Conservation (phyloP, 2,329 filamentous ascomycete species). For the Sporothrix sp. region DNA sequence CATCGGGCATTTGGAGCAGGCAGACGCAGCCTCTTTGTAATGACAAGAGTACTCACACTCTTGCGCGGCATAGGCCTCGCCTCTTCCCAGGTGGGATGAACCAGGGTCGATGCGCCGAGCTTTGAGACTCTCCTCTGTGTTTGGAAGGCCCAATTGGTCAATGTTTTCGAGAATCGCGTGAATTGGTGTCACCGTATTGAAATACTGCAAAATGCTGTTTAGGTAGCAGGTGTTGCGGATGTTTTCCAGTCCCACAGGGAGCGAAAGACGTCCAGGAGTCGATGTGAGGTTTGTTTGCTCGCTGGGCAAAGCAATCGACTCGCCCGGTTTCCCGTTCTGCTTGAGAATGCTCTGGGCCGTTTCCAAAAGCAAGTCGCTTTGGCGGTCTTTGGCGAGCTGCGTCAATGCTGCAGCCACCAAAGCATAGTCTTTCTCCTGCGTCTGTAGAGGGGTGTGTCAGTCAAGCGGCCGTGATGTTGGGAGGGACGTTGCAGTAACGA, state of each 20-base stretch:
- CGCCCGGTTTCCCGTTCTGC: not conserved
- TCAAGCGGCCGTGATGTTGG: not conserved
- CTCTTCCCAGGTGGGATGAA: conserved; percentile 14
- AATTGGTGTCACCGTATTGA: conserved; percentile 78
- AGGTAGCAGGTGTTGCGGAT: conserved; percentile 98
- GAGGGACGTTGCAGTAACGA: too few relatives aligned
- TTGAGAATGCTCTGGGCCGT: not conserved
- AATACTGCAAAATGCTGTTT: conserved; percentile 91
- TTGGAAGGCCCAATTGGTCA: conserved; percentile 58
- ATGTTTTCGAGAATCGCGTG: conserved; percentile 72
- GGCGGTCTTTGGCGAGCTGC: conserved; percentile 10
- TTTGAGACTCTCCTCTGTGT: conserved; percentile 52
- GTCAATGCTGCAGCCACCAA: conserved; percentile 15
- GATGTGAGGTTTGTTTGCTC: not conserved
- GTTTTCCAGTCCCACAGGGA: conserved; percentile 81
- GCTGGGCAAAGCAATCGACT: not conserved
- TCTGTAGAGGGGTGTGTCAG: not conserved
- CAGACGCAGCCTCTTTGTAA: not conserved
- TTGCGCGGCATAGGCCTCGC: conserved; percentile 39
- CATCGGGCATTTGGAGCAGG: not conserved
- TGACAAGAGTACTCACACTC: conserved; percentile 44
- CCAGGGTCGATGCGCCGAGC: conserved; percentile 38
- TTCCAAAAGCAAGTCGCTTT: conserved; percentile 4
- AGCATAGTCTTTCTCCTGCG: conserved; percentile 15
- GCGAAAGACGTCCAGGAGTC: conserved; percentile 29